phyloP scores from a whole-genome alignment of 108 stramenopile species.

The Schizochytrium sp. region DNA sequence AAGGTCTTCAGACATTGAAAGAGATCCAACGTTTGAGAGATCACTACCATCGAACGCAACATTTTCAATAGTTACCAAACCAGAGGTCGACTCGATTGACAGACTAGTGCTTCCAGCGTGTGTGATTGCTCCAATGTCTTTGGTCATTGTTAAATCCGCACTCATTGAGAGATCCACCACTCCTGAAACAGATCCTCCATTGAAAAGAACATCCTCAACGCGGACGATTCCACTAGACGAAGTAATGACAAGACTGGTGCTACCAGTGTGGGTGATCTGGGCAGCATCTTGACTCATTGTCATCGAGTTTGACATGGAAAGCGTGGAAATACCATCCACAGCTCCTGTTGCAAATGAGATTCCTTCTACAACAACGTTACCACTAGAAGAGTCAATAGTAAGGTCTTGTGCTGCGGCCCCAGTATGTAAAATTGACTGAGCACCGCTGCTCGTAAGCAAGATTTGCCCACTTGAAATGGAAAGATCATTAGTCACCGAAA shows the following conservation, averaged over 20 bases:
- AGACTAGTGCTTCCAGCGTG: neutral
- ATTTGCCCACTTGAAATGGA: neutral
- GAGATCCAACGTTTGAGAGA: neutral
- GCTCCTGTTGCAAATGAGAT: neutral
- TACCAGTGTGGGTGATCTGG: constrained; percentile 4
- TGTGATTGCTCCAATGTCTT: neutral
- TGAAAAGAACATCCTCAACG: constrained; percentile 27
- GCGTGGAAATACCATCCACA: neutral
- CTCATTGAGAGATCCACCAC: constrained; percentile 4
- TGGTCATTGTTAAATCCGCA: neutral
- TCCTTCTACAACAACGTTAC: constrained; percentile 5
- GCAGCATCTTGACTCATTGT: neutral
- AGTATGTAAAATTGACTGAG: neutral
- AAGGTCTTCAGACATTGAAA: neutral
- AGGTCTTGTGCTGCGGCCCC: neutral
- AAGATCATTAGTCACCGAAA: neutral
- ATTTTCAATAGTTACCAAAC: neutral
- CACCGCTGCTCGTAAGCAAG: neutral
- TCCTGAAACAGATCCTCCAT: neutral
- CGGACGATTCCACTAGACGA: neutral
- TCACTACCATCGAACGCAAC: neutral
- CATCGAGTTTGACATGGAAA: neutral
- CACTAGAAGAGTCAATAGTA: neutral
- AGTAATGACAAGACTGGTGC: neutral
- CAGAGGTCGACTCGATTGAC: neutral